These are phyloP conservation scores for Nigrospora oryzae DNA, from an alignment of 2,329 filamentous ascomycete species.

Conservation along the genomic window DNA sequence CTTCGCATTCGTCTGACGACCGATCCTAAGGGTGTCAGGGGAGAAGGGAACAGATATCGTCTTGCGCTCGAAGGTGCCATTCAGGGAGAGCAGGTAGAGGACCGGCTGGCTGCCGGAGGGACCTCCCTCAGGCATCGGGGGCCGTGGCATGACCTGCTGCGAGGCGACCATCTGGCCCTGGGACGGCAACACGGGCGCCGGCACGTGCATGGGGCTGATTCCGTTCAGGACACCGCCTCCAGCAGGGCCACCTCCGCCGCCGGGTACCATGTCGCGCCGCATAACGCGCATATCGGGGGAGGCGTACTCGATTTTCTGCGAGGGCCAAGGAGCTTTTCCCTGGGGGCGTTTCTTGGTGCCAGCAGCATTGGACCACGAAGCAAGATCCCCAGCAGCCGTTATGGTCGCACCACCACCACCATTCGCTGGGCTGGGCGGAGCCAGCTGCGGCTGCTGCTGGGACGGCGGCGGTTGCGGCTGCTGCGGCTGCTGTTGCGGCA, in stretches of 20 bases:
- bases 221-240: constrained; percentile 32
- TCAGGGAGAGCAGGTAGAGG: constrained; percentile 80
- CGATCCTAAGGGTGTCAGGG: constrained; percentile 91
- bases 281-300: neutral
- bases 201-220: constrained; percentile 26
- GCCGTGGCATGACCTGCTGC: constrained; percentile 49
- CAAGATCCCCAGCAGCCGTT: constrained; percentile 36
- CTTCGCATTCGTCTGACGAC: constrained; percentile 94
- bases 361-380: constrained; percentile 40
- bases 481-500: neutral
- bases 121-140: constrained; percentile 51
- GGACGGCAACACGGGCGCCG: constrained; percentile 26
- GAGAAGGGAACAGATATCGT: constrained; percentile 88
- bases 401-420: constrained; percentile 57
- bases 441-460: neutral
- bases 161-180: constrained; percentile 25
- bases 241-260: neutral
- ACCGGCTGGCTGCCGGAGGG: constrained; percentile 65
- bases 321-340: constrained; percentile 41
- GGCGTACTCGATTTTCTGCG: constrained; percentile 32
- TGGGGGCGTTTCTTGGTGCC: constrained; percentile 41
- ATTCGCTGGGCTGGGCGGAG: constrained; percentile 16
- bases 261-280: constrained; percentile 1
- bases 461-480: neutral
- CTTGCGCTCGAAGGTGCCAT: constrained; percentile 95